Conservation (phyloP, 2,329 filamentous ascomycete genomes). For the Exophiala bonariae region DNA sequence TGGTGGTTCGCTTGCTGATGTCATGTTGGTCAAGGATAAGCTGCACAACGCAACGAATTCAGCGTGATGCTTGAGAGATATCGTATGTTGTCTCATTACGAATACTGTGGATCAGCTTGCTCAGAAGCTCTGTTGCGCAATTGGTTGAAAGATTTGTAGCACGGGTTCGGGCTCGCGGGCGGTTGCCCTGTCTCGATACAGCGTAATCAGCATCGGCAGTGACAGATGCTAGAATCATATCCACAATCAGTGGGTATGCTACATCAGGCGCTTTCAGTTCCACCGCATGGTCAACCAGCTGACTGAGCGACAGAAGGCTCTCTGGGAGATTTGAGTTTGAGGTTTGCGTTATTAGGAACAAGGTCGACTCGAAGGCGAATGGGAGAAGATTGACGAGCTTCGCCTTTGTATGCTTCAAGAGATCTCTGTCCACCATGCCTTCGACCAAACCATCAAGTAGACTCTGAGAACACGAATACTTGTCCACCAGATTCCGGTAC, state of each 20-base stretch:
- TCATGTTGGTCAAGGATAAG: slow-evolving; percentile 55
- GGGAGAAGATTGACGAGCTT: slow-evolving; percentile 21
- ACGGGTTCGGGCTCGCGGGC: neutral
- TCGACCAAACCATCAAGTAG: slow-evolving; percentile 2
- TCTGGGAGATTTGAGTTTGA: neutral
- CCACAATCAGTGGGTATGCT: slow-evolving; percentile 65
- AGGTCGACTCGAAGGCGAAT: slow-evolving; percentile 25
- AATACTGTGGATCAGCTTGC: slow-evolving; percentile 69
- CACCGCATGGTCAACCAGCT: slow-evolving; percentile 46
- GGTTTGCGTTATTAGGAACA: slow-evolving; percentile 17
- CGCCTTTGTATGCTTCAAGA: slow-evolving; percentile 3
- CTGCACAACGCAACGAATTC: slow-evolving; percentile 76
- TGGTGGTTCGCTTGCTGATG: neutral
- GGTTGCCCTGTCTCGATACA: slow-evolving; percentile 25
- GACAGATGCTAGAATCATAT: slow-evolving; percentile 54
- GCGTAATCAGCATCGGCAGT: neutral
- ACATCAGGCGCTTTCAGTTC: slow-evolving; percentile 32
- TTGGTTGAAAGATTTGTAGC: neutral
- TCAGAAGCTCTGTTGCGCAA: slow-evolving; percentile 19
- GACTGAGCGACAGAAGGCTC: slow-evolving; percentile 59
- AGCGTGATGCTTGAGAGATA: slow-evolving; percentile 65
- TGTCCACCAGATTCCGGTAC: slow-evolving; percentile 20
- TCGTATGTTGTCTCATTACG: slow-evolving; percentile 60
- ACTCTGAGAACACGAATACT: slow-evolving; percentile 8
- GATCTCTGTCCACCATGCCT: neutral